A percentile compares a stretch with the other conserved stretches of the same genome.
These are phyloP conservation scores for Saccharomycopsis sp. DNA, from an alignment of 805 yeast species.

Conservation along the genomic window DNA sequence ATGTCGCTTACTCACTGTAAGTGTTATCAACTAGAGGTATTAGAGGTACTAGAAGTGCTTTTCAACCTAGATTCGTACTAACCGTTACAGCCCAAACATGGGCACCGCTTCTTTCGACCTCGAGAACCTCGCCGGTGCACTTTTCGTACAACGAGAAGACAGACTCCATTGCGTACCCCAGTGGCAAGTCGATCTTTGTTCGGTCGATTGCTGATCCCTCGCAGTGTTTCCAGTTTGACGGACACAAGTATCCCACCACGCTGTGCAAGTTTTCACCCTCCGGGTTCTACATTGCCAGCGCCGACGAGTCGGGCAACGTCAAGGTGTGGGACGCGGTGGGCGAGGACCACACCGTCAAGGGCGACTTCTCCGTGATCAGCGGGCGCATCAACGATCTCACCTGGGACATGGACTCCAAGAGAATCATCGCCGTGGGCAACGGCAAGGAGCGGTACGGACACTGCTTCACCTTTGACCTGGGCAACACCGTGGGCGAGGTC, in stretches of 20 bases:
- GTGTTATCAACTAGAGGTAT: no score
- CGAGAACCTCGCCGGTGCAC: conserved; percentile 59
- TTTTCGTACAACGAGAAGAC: conserved; percentile 64
- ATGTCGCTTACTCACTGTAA: no score
- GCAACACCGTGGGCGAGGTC: conserved; percentile 94
- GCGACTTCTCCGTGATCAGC: conserved; percentile 69
- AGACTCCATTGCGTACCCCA: conserved; percentile 68
- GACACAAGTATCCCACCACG: conserved; percentile 63
- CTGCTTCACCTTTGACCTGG: conserved; percentile 88
- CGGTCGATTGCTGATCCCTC: conserved; percentile 49
- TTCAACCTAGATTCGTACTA: no score
- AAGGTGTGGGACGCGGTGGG: conserved; percentile 75
- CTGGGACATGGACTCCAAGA: conserved; percentile 84
- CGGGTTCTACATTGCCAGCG: conserved; percentile 85
- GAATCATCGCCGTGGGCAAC: conserved; percentile 90
- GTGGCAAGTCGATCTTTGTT: conserved; percentile 68
- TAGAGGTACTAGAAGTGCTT: no score
- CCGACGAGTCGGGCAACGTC: conserved; percentile 84
- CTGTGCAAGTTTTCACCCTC: conserved; percentile 84
- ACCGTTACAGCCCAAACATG: conserved; percentile 32
- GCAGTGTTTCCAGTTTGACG: conserved; percentile 50
- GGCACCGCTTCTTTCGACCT: conserved; percentile 78
- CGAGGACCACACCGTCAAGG: conserved; percentile 52
- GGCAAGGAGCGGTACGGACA: conserved; percentile 90
- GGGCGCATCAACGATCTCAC: conserved; percentile 77